Conservation (phyloP, 352 stramenopile genomes). For the Globisporangium orthogonon region DNA sequence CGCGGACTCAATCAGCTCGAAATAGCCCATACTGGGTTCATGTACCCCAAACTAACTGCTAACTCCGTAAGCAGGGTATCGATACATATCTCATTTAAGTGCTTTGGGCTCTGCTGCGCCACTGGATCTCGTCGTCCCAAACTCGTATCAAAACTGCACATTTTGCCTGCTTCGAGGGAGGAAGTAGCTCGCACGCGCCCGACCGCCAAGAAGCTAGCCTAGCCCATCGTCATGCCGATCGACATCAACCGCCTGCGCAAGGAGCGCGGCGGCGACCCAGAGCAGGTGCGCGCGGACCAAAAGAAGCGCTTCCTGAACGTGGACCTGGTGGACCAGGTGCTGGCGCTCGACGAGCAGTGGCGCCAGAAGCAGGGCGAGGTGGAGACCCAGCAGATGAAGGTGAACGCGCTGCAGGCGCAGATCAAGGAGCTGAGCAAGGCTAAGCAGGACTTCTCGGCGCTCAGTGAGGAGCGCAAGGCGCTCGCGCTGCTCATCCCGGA, state of each 20-base stretch:
- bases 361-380: constrained; percentile 83
- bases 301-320: constrained; percentile 91
- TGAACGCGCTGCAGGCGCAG: constrained; percentile 79
- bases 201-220: too few species aligned
- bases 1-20: too few species aligned
- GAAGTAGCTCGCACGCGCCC: neutral
- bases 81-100: too few species aligned
- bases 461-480: constrained; percentile 77
- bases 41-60: too few species aligned
- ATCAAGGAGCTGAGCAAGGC: constrained; percentile 88
- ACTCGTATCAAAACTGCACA: too few species aligned
- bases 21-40: too few species aligned
- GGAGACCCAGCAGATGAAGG: constrained; percentile 83
- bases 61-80: too few species aligned
- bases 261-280: constrained; percentile 95
- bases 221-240: constrained; percentile 88
- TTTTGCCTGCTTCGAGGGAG: too few species aligned
- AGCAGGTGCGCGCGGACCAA: constrained; percentile 91
- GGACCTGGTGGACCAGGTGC: constrained; percentile 94
- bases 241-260: constrained; percentile 96
- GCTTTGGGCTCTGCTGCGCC: too few species aligned
- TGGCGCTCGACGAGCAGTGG: constrained; percentile 91
- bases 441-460: constrained; percentile 81
- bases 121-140: too few species aligned
- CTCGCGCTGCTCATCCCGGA: constrained; percentile 58